A percentile compares a stretch with the other conserved stretches of the same genome.
phyloP scores from a whole-genome alignment of 2,329 filamentous ascomycete species.

The Chrysoporthe cubensis region DNA sequence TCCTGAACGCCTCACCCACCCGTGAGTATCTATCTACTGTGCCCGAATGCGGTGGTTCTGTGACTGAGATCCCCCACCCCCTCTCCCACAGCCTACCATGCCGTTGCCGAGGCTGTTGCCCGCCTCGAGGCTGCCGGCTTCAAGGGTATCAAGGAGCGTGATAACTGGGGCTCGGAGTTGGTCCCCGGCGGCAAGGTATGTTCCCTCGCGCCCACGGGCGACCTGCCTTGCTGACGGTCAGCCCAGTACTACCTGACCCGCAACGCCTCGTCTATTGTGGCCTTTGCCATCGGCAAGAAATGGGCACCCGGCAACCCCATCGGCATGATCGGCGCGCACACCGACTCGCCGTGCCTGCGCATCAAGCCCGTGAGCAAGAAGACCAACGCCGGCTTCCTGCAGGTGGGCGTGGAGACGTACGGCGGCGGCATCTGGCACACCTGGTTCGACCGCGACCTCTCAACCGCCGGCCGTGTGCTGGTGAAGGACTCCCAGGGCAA shows the following conservation, averaged over 20 bases:
- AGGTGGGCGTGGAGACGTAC: constrained; percentile 96
- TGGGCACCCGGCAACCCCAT: constrained; percentile 93
- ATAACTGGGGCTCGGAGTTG: constrained; percentile 81
- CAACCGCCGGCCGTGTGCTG: constrained; percentile 86
- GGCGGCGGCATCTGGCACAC: constrained; percentile 97
- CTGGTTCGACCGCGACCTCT: constrained; percentile 95
- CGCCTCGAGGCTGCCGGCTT: constrained; percentile 85
- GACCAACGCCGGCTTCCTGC: constrained; percentile 81
- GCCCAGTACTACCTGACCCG: constrained; percentile 83
- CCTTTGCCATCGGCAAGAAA: constrained; percentile 86
- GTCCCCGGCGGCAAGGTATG: constrained; percentile 75
- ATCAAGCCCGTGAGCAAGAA: constrained; percentile 96
- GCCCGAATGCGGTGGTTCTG: not conserved
- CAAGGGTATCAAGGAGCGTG: constrained; percentile 84
- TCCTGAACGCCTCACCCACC: constrained; percentile 20
- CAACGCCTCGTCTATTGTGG: constrained; percentile 89
- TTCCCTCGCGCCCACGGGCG: not conserved
- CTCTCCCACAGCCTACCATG: constrained; percentile 77
- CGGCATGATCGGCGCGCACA: constrained; percentile 93
- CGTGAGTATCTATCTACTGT: constrained; percentile 28
- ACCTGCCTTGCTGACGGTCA: not conserved
- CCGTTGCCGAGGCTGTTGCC: constrained; percentile 76
- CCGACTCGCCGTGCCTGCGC: constrained; percentile 88
- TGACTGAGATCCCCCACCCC: not conserved
- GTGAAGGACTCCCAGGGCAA: constrained; percentile 73